Evolutionary conservation across 495 filamentous ascomycete species (phyloP), one percentile per base, ranked within the genome.

Genomic region (Neurospora sublineolata): DNA sequence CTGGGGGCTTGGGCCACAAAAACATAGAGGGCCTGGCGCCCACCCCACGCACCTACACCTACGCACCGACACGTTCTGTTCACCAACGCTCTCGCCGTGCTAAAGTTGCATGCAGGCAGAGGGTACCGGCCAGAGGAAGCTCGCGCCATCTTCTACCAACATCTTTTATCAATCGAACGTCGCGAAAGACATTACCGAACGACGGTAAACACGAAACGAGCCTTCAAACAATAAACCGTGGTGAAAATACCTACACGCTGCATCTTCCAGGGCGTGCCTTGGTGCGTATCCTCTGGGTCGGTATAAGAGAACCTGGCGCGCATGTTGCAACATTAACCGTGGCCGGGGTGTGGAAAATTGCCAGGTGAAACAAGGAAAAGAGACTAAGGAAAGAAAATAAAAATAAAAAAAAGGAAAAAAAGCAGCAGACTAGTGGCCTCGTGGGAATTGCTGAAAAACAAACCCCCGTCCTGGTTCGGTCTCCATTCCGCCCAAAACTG

Each of bases 401-500:
- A 69, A 41, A 69, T 38, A 20, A n/a, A 44, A 52, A 52, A 58
- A 52, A 12, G 11, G 1, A 27, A 52, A 27, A 12, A 58, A 30
- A 11, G 20, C 44, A 23, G 52, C 23, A 16, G 52, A 33, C 52
- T 33, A 64, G 14, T 9, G 52, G 52, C 52, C 52, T 64, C 52
- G 52, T 64, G 52, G 52, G 52, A 64, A 64, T 64, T 18, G 27
- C 52, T 18, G 27, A 64, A 76, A 75, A 74, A 70, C 60, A 68
- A 14, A 67, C 37, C 69, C 69, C 41, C 69, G 37, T 41, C 72
- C 44, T 68, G 60, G 42, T 41, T 69, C 58, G 36, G 67, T 37
- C 72, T 46, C 69, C 68, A n/a, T 40, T 46, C 20, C 36, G 67
- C 72, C 73, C 71, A 52, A 73, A 73, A 74, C 71, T 64, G 27